Conservation (phyloP, 208 protist species). For the Leishmania mexicana region DNA sequence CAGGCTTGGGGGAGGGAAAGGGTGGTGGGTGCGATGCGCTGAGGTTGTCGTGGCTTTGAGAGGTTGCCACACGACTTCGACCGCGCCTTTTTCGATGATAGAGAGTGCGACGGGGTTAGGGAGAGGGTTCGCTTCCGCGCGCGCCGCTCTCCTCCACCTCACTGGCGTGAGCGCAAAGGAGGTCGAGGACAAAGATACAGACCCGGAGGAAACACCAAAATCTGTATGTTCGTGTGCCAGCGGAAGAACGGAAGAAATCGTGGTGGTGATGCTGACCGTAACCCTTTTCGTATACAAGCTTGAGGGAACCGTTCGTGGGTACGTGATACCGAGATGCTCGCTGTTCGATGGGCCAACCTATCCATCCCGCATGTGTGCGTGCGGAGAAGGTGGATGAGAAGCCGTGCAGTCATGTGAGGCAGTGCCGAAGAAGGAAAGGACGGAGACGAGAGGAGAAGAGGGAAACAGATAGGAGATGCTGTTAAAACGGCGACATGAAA, state of each 20-base stretch:
- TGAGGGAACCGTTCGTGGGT: background rate
- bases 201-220: background rate
- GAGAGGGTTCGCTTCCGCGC: background rate
- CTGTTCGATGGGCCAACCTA: background rate
- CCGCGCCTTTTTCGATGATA: background rate
- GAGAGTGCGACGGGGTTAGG: too few species aligned
- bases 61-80: background rate
- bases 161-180: background rate
- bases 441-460: background rate
- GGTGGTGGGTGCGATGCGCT: background rate
- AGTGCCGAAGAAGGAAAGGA: background rate
- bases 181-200: background rate
- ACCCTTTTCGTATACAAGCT: background rate
- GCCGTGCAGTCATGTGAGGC: background rate
- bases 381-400: background rate
- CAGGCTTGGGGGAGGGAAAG: too few species aligned
- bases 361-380: background rate
- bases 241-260: background rate
- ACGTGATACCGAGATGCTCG: background rate
- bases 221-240: too few species aligned
- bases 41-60: background rate
- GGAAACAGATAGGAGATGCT: background rate
- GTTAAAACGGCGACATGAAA: background rate
- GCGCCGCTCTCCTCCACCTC: background rate
- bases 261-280: background rate